Evolutionary conservation across 2,329 filamentous ascomycete species (phyloP), one percentile per base, ranked within the genome.

Genomic region (Alternaria panax): DNA sequence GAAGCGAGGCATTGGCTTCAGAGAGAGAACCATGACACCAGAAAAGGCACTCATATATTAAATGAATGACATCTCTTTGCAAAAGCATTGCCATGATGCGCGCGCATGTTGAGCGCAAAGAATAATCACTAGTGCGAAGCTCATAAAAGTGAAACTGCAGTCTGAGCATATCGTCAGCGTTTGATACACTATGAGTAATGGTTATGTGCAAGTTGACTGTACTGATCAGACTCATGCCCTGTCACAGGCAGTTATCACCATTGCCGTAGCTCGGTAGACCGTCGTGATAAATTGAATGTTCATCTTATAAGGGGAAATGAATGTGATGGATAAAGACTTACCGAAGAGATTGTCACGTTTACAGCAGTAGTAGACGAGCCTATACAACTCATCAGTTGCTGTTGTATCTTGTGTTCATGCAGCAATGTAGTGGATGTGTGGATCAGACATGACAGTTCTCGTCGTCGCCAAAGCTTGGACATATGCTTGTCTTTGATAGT

Each of bases 401-500:
- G 45, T 41, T 61, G 18, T 36, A 22, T 24, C 40, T 11, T 18
- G 34, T 18, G 11, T 30, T 57, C 11, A 32, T 53, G 14, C 27
- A 50, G 27, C 16, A 61, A 47, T 46, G 57, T 27, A 22, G 25
- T 48, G 16, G 27, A 34, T 57, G 25, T 53, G 63, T 57, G 53
- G 57, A 64, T 79, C 77, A 79, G 76, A 58, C 62, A 59, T 70
- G 75, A 78, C 76, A 66, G 68, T 67, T 75, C 64, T 79, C 76
- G 77, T 87, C 85, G 76, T 84, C 80, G 75, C 75, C 70, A 70
- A 82, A 85, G 88, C 92, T 96, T 89, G 86, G 92, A 96, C 92
- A 96, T 96, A 96, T 96, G 92, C 92, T 96, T 96, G 92, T 96
- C 92, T 87, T 90, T 80, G 84, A 86, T 83, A 84, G 53, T 87